phyloP scores from a whole-genome alignment of 257 asterid genomes.

The Lantana camara region DNA sequence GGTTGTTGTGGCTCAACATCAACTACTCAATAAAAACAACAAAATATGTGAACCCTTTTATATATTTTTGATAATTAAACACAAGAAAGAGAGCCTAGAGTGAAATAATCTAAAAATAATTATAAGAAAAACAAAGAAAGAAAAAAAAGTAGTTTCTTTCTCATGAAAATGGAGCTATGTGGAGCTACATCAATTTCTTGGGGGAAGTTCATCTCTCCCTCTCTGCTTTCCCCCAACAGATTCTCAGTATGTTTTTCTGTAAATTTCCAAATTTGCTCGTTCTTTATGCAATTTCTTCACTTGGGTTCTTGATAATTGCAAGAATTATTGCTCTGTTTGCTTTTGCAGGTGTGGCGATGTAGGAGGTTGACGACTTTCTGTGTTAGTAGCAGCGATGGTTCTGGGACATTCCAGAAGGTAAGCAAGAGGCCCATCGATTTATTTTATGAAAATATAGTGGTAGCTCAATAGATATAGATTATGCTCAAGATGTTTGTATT shows the following conservation, averaged over 20 bases:
- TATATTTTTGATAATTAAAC: not conserved
- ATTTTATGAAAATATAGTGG: not conserved
- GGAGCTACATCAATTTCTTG: conserved; percentile 53
- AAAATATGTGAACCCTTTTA: not conserved
- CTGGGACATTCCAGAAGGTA: conserved; percentile 52
- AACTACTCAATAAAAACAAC: conserved; percentile 15
- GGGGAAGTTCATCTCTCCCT: conserved; percentile 54
- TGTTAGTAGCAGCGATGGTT: conserved; percentile 33
- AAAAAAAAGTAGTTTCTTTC: too few species aligned
- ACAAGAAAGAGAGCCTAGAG: not conserved
- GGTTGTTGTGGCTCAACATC: conserved; percentile 34
- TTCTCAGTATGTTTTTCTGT: conserved; percentile 32
- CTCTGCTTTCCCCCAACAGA: conserved; percentile 40
- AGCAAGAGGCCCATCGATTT: not conserved
- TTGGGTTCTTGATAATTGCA: not conserved
- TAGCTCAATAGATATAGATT: not conserved
- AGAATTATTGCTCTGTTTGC: not conserved
- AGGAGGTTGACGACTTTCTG: conserved; percentile 44
- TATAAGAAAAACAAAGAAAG: not conserved
- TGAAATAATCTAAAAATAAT: not conserved
- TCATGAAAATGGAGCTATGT: conserved; percentile 54
- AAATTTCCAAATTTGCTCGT: not conserved
- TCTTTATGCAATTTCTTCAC: conserved; percentile 6
- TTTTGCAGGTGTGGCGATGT: conserved; percentile 42
- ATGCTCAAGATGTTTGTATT: not conserved